Percentiles rank a stretch among this genome's conserved stretches.
Evolutionary conservation across 306 rosid species (phyloP).

Genomic region (Nissolia schottii): DNA sequence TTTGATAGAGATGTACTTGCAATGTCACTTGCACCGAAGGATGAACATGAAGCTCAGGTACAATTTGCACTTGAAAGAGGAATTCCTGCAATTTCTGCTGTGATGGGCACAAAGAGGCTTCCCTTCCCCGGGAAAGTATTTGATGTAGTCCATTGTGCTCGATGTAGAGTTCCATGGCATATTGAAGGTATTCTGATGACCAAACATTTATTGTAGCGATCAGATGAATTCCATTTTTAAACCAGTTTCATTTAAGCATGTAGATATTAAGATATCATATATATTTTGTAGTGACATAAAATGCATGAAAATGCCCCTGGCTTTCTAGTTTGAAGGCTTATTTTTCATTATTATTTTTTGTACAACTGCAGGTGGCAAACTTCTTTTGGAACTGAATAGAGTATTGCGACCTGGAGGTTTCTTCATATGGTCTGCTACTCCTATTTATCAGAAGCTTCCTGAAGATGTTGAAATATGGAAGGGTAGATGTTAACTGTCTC

Average conservation of each 20-base stretch:
- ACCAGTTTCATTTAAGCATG: not conserved
- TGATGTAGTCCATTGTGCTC: slow-evolving; percentile 90
- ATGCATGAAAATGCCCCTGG: not conserved
- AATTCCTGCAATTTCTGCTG: slow-evolving; percentile 97
- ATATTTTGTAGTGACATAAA: not conserved
- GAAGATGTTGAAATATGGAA: slow-evolving; percentile 92
- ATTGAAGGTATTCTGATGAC: slow-evolving; percentile 62
- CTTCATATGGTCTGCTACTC: slow-evolving; percentile 99
- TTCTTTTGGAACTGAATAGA: slow-evolving; percentile 94
- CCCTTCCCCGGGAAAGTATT: slow-evolving; percentile 92
- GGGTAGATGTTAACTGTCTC: slow-evolving; percentile 40
- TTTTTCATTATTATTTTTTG: not conserved
- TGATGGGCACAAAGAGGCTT: slow-evolving; percentile 97
- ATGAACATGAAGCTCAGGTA: slow-evolving; percentile 99
- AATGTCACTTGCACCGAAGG: slow-evolving; percentile 97
- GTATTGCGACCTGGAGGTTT: slow-evolving; percentile 95
- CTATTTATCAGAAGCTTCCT: slow-evolving; percentile 76
- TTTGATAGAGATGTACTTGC: slow-evolving; percentile 89
- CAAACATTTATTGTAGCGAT: not conserved
- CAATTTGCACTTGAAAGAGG: slow-evolving; percentile 99
- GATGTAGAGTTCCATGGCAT: slow-evolving; percentile 99
- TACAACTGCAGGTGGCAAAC: slow-evolving; percentile 84
- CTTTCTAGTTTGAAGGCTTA: slow-evolving; percentile 4
- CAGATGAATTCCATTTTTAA: slow-evolving; percentile 11
- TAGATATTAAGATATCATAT: slow-evolving; percentile 5